Base-by-base conservation (phyloP, 2,329 filamentous ascomycete species). In the Phaeomoniella chlamydospora region DNA sequence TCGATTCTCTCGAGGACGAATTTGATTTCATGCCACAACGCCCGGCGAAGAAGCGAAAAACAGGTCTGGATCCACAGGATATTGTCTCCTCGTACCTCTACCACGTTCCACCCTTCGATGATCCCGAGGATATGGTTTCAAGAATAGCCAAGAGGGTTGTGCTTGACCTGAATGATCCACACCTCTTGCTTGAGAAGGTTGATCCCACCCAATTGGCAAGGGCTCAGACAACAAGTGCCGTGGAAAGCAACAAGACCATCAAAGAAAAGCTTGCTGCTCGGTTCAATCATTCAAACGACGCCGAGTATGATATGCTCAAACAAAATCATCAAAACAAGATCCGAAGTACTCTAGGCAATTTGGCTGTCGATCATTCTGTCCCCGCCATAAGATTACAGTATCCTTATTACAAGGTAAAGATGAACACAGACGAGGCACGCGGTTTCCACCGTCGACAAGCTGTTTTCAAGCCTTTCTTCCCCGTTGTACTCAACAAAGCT, bases 321-420 rank as follows among this genome's bases (percentile, higher is more conserved):
- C 86, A 94, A 57, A 96, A 94, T 51, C 87, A 93, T 51, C 85
- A 93, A 60, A 86, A 84, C 67, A 96, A 94, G 58, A 83, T 98
- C 41, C 77, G 90, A 45, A 90, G 86, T 36, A 93, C 85, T 2
- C 73, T 98, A 41, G 85, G 86, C 32, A 88, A 87, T 51, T 75
- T 94, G 42, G 77, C 81, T n/a, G 78, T 98, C 30, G 90, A 98
- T 55, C 90, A 98, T 61, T 87, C 83, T 56, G 68, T 94, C 66
- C 88, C 90, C 12, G 90, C 90, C 9, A 67, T 88, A 50, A 87
- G 88, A 51, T 64, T 98, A 29, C 83, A 92, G 43, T 96, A 84
- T 74, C 90, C 90, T 29, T 96, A 94, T 65, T 98, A 96, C 64
- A 84, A 83, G 51, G 85, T 90, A 38, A 84, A 81, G 50, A 67